These are phyloP conservation scores for Paratinospora sagittata DNA, from an alignment of 164 flowering plant genomes.

Conservation along the genomic window DNA sequence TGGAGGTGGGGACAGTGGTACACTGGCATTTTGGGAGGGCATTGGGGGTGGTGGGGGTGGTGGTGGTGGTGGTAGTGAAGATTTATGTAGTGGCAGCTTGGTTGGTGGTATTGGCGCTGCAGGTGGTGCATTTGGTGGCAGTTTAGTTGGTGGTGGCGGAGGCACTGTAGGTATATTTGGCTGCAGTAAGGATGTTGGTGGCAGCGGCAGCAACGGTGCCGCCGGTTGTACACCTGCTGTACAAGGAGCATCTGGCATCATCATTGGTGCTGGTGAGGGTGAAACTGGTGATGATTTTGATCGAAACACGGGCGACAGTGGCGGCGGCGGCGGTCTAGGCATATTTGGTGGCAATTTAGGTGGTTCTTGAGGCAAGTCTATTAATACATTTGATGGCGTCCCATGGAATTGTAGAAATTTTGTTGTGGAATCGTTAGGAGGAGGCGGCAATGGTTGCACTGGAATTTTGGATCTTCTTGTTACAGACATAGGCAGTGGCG, in stretches of 20 bases:
- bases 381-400: background rate
- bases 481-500: conserved; percentile 4
- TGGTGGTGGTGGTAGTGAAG: conserved; percentile 16
- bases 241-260: background rate
- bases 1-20: conserved; percentile 4
- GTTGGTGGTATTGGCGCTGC: conserved; percentile 15
- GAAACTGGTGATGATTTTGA: conserved; percentile 1
- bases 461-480: conserved; percentile 3
- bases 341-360: conserved; percentile 6
- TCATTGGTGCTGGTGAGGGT: conserved; percentile 9
- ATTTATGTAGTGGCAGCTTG: background rate
- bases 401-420: conserved; percentile 1
- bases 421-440: conserved; percentile 14
- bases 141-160: conserved; percentile 12
- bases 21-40: background rate
- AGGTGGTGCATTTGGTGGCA: conserved; percentile 13
- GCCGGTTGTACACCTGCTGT: too few relatives aligned
- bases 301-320: conserved; percentile 2
- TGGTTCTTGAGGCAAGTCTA: conserved; percentile 11
- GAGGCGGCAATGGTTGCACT: background rate
- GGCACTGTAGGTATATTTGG: conserved; percentile 5
- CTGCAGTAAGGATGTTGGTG: background rate
- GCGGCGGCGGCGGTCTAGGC: conserved; percentile 17
- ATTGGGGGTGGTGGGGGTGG: conserved; percentile 18
- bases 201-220: background rate